phyloP scores from a whole-genome alignment of 192 early-diverging fungal species.

The Podila epicladia region DNA sequence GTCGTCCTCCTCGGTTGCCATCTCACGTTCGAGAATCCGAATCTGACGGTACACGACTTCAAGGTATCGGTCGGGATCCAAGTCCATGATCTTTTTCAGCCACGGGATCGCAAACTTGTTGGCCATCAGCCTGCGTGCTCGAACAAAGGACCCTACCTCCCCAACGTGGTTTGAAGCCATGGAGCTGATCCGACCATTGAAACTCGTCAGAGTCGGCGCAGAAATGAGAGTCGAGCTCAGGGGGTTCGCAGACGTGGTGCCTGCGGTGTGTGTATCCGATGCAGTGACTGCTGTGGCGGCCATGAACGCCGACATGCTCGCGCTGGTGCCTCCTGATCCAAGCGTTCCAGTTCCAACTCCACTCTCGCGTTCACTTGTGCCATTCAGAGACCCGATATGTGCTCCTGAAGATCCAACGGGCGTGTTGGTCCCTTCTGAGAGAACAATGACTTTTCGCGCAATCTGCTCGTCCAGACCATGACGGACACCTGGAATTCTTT shows the following conservation, averaged over 20 bases:
- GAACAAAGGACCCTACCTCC: constrained; percentile 58
- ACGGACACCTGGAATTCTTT: constrained; percentile 47
- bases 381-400: not conserved
- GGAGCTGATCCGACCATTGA: constrained; percentile 13
- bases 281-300: not conserved
- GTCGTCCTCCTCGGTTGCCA: constrained; percentile 20
- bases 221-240: not conserved
- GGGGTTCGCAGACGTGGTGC: not conserved
- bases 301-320: not conserved
- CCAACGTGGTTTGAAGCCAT: constrained; percentile 24
- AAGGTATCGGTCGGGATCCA: constrained; percentile 50
- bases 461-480: constrained; percentile 45
- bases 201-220: not conserved
- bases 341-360: not conserved
- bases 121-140: constrained; percentile 52
- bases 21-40: constrained; percentile 51
- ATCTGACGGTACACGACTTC: constrained; percentile 54
- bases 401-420: not conserved
- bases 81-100: constrained; percentile 55
- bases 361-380: not conserved
- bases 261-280: constrained; percentile 2
- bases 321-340: not conserved
- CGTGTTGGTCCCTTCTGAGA: not conserved
- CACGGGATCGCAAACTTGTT: constrained; percentile 61
- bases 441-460: not conserved